These are phyloP conservation scores for Alternaria gaisen DNA, from an alignment of 2,329 filamentous ascomycete genomes.

Conservation along the genomic window DNA sequence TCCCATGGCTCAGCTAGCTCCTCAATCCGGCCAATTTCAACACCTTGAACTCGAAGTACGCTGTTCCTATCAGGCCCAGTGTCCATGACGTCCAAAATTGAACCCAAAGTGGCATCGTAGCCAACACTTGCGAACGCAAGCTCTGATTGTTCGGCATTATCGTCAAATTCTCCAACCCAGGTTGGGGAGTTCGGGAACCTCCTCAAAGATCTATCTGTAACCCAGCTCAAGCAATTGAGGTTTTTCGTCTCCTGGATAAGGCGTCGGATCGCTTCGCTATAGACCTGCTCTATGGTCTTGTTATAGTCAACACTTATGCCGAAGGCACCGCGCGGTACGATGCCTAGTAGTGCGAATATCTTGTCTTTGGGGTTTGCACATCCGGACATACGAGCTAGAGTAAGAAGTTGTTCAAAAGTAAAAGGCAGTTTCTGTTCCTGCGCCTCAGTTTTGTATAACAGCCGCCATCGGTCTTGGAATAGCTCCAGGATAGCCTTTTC, in stretches of 20 bases:
- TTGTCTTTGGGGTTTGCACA: slow-evolving; percentile 8
- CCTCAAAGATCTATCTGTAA: neutral
- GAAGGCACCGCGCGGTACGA: neutral
- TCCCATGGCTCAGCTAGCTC: slow-evolving; percentile 1
- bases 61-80: neutral
- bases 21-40: neutral
- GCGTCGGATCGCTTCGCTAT: neutral
- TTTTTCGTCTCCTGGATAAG: neutral
- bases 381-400: neutral
- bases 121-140: neutral
- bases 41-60: neutral
- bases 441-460: neutral
- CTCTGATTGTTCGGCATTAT: slow-evolving; percentile 4
- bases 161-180: slow-evolving; percentile 9
- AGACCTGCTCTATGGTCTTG: neutral
- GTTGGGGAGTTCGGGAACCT: neutral
- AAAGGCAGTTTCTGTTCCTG: neutral
- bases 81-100: neutral
- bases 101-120: neutral
- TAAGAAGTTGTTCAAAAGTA: neutral
- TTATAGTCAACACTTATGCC: slow-evolving; percentile 1
- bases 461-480: neutral
- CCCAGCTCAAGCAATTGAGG: slow-evolving; percentile 7
- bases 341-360: slow-evolving; percentile 1
- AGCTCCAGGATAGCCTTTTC: neutral